These are phyloP conservation scores for Pouteria glomerata DNA, from an alignment of 148 eudicot genomes.

Conservation along the genomic window DNA sequence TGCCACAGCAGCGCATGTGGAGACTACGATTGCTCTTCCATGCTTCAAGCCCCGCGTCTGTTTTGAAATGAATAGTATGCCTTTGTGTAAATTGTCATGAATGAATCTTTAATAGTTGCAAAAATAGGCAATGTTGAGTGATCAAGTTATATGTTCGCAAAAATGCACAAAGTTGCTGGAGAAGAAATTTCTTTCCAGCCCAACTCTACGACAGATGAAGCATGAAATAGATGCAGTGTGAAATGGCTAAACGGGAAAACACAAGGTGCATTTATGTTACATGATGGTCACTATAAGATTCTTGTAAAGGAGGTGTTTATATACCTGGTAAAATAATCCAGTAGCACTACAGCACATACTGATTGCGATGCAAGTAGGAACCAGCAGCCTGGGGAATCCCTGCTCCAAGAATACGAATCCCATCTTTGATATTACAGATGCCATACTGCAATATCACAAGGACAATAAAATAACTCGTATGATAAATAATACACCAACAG, in stretches of 20 bases:
- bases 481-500: not conserved
- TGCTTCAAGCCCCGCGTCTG: constrained; percentile 98
- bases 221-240: not conserved
- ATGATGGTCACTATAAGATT: not conserved
- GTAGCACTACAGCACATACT: constrained; percentile 84
- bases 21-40: constrained; percentile 94
- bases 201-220: not conserved
- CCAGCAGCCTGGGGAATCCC: constrained; percentile 66
- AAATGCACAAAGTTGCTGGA: not conserved
- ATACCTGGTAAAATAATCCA: constrained; percentile 92
- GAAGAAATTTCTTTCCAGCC: not conserved
- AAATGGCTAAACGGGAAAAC: not conserved
- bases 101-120: constrained; percentile 1
- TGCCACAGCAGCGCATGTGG: constrained; percentile 97
- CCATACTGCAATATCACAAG: constrained; percentile 53
- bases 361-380: constrained; percentile 64
- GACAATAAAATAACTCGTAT: not conserved
- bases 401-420: constrained; percentile 96
- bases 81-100: too few species aligned
- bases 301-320: not conserved
- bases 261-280: not conserved
- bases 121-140: not conserved
- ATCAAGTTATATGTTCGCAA: not conserved
- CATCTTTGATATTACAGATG: constrained; percentile 92
- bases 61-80: constrained; percentile 17